phyloP scores from a whole-genome alignment of 2,329 filamentous ascomycete species.

The Pseudogymnoascus verrucosus region DNA sequence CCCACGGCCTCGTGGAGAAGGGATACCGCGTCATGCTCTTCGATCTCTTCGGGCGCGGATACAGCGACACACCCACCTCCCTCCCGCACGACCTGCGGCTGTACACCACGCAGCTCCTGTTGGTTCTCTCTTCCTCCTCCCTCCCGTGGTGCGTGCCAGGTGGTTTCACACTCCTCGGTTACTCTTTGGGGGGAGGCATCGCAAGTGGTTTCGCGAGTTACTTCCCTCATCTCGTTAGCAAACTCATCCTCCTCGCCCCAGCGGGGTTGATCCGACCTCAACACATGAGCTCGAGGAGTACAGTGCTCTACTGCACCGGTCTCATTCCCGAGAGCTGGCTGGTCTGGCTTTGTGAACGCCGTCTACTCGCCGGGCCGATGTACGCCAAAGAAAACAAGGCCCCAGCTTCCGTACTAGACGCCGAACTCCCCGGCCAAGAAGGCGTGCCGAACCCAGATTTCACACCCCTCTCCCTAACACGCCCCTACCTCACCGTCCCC shows the following conservation, averaged over 20 bases:
- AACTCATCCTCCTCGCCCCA: constrained; percentile 70
- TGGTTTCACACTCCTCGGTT: constrained; percentile 66
- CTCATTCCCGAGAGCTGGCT: constrained; percentile 43
- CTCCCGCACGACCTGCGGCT: constrained; percentile 55
- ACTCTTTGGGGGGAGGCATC: constrained; percentile 72
- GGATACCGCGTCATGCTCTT: constrained; percentile 76
- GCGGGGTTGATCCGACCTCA: constrained; percentile 60
- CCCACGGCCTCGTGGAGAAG: constrained; percentile 52
- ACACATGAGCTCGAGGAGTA: constrained; percentile 42
- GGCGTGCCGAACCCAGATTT: constrained; percentile 5
- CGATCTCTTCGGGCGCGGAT: constrained; percentile 71
- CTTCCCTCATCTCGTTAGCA: constrained; percentile 59
- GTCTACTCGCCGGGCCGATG: constrained; percentile 10
- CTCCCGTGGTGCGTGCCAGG: constrained; percentile 45
- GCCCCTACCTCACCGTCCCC: constrained; percentile 18
- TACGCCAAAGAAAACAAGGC: not conserved
- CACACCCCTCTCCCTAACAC: constrained; percentile 15
- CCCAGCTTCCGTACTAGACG: not conserved
- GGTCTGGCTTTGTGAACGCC: constrained; percentile 14
- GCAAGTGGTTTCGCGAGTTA: constrained; percentile 60
- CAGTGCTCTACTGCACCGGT: constrained; percentile 47
- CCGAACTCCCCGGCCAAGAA: constrained; percentile 12
- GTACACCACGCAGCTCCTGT: constrained; percentile 57
- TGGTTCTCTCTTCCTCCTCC: constrained; percentile 55
- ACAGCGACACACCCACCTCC: constrained; percentile 57